Base-by-base conservation (phyloP, 306 rosid species). In the Dryas alaskensis region DNA sequence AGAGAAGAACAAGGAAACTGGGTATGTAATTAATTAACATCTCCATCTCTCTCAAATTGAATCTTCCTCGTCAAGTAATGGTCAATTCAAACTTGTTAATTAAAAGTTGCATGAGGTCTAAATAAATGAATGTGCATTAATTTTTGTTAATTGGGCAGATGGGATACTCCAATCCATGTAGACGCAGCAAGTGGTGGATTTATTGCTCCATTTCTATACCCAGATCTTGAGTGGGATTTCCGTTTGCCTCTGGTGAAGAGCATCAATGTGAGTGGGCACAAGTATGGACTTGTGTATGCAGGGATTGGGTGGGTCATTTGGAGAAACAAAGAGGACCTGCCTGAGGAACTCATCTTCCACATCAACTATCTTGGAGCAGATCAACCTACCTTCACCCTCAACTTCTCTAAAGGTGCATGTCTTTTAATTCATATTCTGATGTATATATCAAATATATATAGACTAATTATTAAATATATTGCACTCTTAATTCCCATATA, bases 131-230 rank as follows among this genome's bases (percentile, higher is more conserved):
- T 31, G 37, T 31, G 37, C 37, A 31, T 31, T 31, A 2, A 2
- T 14, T 48, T 14, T 52, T 13, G 53, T 49, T 39, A 22, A 0
- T 16, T 22, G 7, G 37, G 17, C 61, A 90, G 97, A 69, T 91
- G 98, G 98, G 91, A 93, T n/a, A 93, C 98, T 67, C 89, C 98
- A 2, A 93, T 93, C 77, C 98, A 93, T 79, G 98, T 93, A 31
- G 98, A 91, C 72, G 98, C 98, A 42, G 98, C 98, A 0, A 93
- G 98, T 65, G 98, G 98, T 14, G 98, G 98, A 3, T 93, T 93
- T 79, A 93, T 93, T 60, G 98, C 98, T 5, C 98, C 97, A 54
- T 93, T 93, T 81, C 9, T 93, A 1, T 87, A 93, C 81, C 98
- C 98, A 17, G 98, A 93, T 25, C 89, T 90, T 0, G 96, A 84